Percentiles rank a stretch among this genome's conserved stretches.
Evolutionary conservation across 345 rosid species (phyloP).

Genomic region (Combretum micranthum): DNA sequence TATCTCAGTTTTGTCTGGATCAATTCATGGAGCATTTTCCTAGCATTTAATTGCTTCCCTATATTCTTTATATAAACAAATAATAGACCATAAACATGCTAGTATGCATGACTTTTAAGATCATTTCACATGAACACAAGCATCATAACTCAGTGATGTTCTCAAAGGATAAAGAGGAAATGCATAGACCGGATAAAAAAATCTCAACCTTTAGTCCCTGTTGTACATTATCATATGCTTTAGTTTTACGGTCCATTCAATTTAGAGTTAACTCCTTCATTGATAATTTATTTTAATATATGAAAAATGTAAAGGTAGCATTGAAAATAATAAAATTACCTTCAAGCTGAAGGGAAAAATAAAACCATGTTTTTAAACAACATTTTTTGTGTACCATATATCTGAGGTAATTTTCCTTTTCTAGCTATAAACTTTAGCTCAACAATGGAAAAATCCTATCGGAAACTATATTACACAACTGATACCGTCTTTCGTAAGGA

Average conservation of each 20-base stretch:
- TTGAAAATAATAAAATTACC: too few relatives aligned
- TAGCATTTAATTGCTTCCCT: conserved; percentile 99
- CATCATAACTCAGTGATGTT: conserved; percentile 10
- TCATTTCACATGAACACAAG: conserved; percentile 71
- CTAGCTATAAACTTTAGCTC: too few relatives aligned
- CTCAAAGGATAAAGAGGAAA: conserved; percentile 4
- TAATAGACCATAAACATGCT: conserved; percentile 98
- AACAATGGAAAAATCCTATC: too few relatives aligned
- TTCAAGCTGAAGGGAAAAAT: too few relatives aligned
- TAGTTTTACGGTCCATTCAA: conserved; percentile 97
- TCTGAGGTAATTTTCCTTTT: too few relatives aligned
- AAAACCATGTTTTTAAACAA: too few relatives aligned
- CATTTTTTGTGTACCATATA: too few relatives aligned
- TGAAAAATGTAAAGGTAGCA: too few relatives aligned
- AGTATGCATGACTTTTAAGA: conserved; percentile 97
- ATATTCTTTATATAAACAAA: conserved; percentile 97
- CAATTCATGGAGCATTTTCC: conserved; percentile 85
- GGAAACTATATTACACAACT: too few relatives aligned
- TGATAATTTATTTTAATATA: too few relatives aligned
- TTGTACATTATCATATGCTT: conserved; percentile 96
- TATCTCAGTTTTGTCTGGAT: conserved; percentile 97
- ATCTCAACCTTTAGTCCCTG: conserved; percentile 78
- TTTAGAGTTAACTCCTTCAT: conserved; percentile 98
- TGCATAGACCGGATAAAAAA: conserved; percentile 11
- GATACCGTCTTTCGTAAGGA: too few relatives aligned